Evolutionary conservation across 768 basidiomycete species (phyloP), one percentile per base, ranked within the genome.

Genomic region (Punctularia strigosozonata): DNA sequence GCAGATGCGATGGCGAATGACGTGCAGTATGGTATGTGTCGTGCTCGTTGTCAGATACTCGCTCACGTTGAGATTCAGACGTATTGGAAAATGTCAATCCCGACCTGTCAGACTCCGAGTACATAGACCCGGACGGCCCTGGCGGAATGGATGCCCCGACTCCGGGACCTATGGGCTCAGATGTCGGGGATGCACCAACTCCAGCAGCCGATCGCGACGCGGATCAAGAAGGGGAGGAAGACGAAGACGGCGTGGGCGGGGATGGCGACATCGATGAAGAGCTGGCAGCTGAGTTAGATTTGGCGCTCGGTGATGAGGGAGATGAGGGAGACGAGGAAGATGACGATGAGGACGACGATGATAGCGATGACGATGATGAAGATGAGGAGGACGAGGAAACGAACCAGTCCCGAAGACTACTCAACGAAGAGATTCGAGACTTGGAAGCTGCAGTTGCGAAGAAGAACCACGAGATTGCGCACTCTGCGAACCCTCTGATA

Each of bases 181-280:
- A n/a, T n/a, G n/a, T n/a, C n/a, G n/a, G n/a, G n/a, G n/a, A n/a
- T n/a, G n/a, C n/a, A n/a, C n/a, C n/a, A n/a, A n/a, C n/a, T n/a
- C n/a, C n/a, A n/a, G n/a, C n/a, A n/a, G n/a, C n/a, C n/a, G n/a
- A n/a, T n/a, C n/a, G n/a, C n/a, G n/a, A n/a, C n/a, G n/a, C n/a
- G n/a, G n/a, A n/a, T n/a, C n/a, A 66, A 13, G 80, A 72, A 17
- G 69, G 58, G 0, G 62, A 64, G 14, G 81, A 75, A 31, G 70
- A 57, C 2, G 85, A 86, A 20, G 84, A 80, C 4, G 88, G 85
- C 40, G 85, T 88, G 33, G 88, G 89, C 50, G 84, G 82, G 52
- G 89, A 89, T n/a, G 84, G 80, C 4, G 88, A 86, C 40, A 85
- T 88, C 33, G 88, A 90, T 50, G 84, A 83, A 51, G 89, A 89